phyloP scores from a whole-genome alignment of 2,329 filamentous ascomycete species.

The Aspergillus pseudoglaucus region DNA sequence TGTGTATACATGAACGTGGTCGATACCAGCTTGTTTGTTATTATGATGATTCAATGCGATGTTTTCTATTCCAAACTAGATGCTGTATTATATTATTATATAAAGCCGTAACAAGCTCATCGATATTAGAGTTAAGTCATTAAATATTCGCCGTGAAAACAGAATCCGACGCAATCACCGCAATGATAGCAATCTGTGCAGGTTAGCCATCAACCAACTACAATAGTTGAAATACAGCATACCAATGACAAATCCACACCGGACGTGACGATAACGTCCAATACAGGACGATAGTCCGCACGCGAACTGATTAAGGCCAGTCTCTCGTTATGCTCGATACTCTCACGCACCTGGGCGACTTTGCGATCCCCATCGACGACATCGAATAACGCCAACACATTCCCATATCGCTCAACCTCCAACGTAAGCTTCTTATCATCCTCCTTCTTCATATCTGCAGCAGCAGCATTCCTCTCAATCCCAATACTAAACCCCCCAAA shows the following conservation, averaged over 20 bases:
- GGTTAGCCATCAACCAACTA: neutral
- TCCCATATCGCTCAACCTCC: slow-evolving; percentile 12
- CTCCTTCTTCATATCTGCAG: slow-evolving; percentile 8
- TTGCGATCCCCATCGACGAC: slow-evolving; percentile 17
- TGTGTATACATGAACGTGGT: neutral
- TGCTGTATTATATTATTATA: neutral
- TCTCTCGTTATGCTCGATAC: slow-evolving; percentile 13
- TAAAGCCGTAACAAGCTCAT: slow-evolving; percentile 3
- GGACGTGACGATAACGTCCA: slow-evolving; percentile 18
- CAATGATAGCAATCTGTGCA: slow-evolving; percentile 12
- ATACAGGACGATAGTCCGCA: slow-evolving; percentile 15
- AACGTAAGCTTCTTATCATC: slow-evolving; percentile 14
- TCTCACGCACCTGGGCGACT: slow-evolving; percentile 12
- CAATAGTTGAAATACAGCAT: slow-evolving; percentile 1
- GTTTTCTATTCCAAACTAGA: neutral
- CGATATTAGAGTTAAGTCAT: slow-evolving; percentile 8
- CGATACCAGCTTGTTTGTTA: neutral
- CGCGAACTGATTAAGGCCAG: slow-evolving; percentile 11
- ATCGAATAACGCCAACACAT: slow-evolving; percentile 12
- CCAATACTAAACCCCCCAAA: slow-evolving; percentile 13
- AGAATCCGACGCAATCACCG: slow-evolving; percentile 15
- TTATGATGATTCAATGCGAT: neutral
- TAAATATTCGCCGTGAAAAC: slow-evolving; percentile 12
- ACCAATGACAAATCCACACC: slow-evolving; percentile 22
- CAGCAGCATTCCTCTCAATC: slow-evolving; percentile 17